Evolutionary conservation across 495 filamentous ascomycete genomes (phyloP).

Genomic region (Aspergillus homomorphus): DNA sequence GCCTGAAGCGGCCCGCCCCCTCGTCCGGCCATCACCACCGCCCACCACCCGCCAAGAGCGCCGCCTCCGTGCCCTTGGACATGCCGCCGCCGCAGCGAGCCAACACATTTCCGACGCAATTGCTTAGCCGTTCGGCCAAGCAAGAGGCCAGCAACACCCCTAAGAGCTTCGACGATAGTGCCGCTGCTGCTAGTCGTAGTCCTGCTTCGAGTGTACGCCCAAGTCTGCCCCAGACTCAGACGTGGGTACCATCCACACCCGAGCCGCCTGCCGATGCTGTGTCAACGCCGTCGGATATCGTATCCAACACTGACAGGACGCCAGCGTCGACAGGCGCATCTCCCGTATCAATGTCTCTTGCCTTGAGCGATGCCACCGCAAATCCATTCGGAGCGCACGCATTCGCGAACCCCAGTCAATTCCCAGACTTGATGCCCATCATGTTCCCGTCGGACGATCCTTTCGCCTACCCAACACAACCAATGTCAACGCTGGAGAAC

Average conservation of each 20-base stretch:
- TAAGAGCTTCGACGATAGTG: constrained; percentile 35
- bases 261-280: constrained; percentile 33
- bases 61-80: constrained; percentile 25
- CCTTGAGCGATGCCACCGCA: constrained; percentile 17
- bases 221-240: constrained; percentile 22
- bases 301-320: constrained; percentile 17
- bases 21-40: constrained; percentile 20
- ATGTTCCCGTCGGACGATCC: constrained; percentile 93
- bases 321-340: constrained; percentile 26
- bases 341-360: constrained; percentile 12
- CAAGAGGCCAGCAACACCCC: constrained; percentile 22
- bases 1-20: constrained; percentile 42
- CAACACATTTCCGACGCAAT: constrained; percentile 46
- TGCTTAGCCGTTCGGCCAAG: constrained; percentile 24
- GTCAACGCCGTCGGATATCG: constrained; percentile 30
- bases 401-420: constrained; percentile 32
- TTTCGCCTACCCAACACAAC: constrained; percentile 85
- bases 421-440: constrained; percentile 77
- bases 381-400: constrained; percentile 30
- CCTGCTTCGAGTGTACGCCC: constrained; percentile 13
- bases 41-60: constrained; percentile 21
- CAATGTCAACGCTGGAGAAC: constrained; percentile 64
- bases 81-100: constrained; percentile 42
- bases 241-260: constrained; percentile 32
- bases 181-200: constrained; percentile 23